phyloP scores from a whole-genome alignment of 306 rosid species.

The Acacia crassicarpa region DNA sequence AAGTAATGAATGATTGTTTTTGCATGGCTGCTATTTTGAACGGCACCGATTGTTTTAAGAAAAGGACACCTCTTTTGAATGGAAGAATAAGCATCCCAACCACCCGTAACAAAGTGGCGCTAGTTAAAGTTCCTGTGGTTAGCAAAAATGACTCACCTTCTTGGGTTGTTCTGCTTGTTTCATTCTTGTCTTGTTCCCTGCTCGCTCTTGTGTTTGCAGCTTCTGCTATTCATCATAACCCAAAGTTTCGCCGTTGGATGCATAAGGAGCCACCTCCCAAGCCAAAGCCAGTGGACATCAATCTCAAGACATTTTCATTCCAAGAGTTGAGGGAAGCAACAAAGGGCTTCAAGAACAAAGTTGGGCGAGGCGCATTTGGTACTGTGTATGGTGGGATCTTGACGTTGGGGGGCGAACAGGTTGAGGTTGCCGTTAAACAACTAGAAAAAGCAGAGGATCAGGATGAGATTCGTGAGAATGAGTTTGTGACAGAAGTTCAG shows the following conservation, averaged over 20 bases:
- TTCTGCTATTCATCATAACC: slow-evolving; percentile 32
- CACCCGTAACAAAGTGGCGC: background rate
- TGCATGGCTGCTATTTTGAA: slow-evolving; percentile 33
- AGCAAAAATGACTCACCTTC: slow-evolving; percentile 19
- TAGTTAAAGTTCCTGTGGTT: slow-evolving; percentile 29
- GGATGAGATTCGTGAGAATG: slow-evolving; percentile 28
- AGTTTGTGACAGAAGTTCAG: slow-evolving; percentile 42
- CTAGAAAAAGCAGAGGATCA: slow-evolving; percentile 23
- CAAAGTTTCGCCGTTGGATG: background rate
- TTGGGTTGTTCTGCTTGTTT: slow-evolving; percentile 13
- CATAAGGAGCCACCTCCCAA: slow-evolving; percentile 5
- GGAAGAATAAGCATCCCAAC: slow-evolving; percentile 11
- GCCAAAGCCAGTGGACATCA: slow-evolving; percentile 36
- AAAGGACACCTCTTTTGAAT: slow-evolving; percentile 37
- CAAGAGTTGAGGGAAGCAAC: slow-evolving; percentile 41
- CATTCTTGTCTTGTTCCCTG: slow-evolving; percentile 26
- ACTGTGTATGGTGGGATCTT: slow-evolving; percentile 31
- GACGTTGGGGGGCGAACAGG: slow-evolving; percentile 32
- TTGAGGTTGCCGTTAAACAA: slow-evolving; percentile 41
- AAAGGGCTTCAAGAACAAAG: slow-evolving; percentile 28
- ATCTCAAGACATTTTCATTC: slow-evolving; percentile 38
- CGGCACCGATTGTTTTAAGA: slow-evolving; percentile 21
- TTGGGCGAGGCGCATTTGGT: slow-evolving; percentile 40
- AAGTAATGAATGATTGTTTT: slow-evolving; percentile 35
- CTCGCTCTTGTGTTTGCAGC: slow-evolving; percentile 33